These are phyloP conservation scores for Diaporthe helianthi DNA, from an alignment of 2,329 filamentous ascomycete species.

Conservation along the genomic window DNA sequence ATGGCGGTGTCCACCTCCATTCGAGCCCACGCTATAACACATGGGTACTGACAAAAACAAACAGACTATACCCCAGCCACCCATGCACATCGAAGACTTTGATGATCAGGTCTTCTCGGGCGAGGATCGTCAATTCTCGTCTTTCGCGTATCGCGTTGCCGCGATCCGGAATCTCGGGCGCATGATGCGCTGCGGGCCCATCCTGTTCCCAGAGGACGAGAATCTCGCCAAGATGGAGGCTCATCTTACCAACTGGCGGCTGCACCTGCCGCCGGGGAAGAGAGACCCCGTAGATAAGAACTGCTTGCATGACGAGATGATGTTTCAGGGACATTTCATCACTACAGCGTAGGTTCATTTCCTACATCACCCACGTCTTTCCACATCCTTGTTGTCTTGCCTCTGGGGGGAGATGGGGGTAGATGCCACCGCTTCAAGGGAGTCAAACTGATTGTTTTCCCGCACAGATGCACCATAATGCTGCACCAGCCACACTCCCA, in stretches of 20 bases:
- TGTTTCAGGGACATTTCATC: constrained; percentile 91
- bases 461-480: constrained; percentile 67
- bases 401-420: constrained; percentile 38
- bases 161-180: constrained; percentile 79
- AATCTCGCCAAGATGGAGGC: constrained; percentile 59
- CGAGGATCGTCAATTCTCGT: constrained; percentile 76
- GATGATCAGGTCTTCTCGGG: constrained; percentile 78
- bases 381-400: not conserved
- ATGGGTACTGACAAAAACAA: constrained; percentile 25
- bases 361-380: too few relatives aligned
- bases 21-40: not conserved
- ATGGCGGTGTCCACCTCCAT: not conserved
- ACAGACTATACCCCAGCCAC: constrained; percentile 60
- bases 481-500: constrained; percentile 82
- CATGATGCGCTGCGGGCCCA: constrained; percentile 67
- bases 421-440: constrained; percentile 39
- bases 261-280: constrained; percentile 79
- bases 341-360: constrained; percentile 55
- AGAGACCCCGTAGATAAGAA: constrained; percentile 71
- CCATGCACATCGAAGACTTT: constrained; percentile 74
- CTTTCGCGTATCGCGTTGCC: constrained; percentile 84
- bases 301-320: constrained; percentile 82
- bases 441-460: constrained; percentile 31
- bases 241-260: constrained; percentile 74
- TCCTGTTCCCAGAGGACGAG: constrained; percentile 60